Base-by-base conservation (phyloP, 495 filamentous ascomycete species). In the Sphaerosporella brunnea region DNA sequence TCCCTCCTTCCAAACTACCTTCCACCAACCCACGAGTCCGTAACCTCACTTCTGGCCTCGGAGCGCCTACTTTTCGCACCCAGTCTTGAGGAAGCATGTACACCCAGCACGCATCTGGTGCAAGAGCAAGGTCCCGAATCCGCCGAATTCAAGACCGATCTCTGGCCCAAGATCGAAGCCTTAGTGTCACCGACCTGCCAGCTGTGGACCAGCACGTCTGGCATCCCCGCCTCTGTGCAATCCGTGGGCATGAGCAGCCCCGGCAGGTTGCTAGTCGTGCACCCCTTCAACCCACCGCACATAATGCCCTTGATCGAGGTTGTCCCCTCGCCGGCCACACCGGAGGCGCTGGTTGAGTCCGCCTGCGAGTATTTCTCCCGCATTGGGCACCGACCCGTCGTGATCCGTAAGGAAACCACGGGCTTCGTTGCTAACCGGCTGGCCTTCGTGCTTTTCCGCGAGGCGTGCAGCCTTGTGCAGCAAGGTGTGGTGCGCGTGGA, bases 231-330 rank as follows among this genome's bases (percentile, higher is more conserved):
- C 0, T 71, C 66, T 1, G 54, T 49, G 28, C 73, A 78, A 45
- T 51, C 45, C 2, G 37, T 42, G 10, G 34, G 59, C 1, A 64
- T 72, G 61, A 39, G 57, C 19, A 65, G 73, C 24, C 65, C 60
- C 11, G 62, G 55, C 7, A 62, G 73, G 1, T 52, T 78, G 2
- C 47, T 77, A 0, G 67, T 76, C 3, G 72, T 73, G 16, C 76
- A 78, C 54, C 74, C 74, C 0, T 80, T 73, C 51, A 78, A 79
- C 34, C 75, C 73, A 15, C 76, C 73, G 4, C 72, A 79, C 53
- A 64, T 78, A 23, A 77, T 79, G 68, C 74, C 75, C 0, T 52
- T 78, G 0, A 60, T 78, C n/a, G 73, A 78, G 57, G 59, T 77
- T 45, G 75, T 77, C 1, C 73, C 73, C 0, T 63, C 66, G 0